phyloP scores from a whole-genome alignment of 2,329 filamentous ascomycete species.

The Fusarium sp. region DNA sequence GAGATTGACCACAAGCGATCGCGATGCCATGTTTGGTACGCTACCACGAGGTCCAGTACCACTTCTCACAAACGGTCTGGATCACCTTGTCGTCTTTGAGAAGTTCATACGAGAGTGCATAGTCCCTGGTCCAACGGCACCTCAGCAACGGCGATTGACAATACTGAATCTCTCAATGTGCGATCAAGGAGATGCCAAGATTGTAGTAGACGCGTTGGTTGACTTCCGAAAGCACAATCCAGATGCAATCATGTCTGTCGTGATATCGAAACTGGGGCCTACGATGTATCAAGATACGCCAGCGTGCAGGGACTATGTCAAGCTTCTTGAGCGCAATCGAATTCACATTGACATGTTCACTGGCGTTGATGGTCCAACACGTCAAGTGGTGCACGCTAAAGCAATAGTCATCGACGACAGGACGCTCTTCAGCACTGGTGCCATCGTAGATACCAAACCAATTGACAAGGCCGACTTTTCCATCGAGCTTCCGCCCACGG shows the following conservation, averaged over 20 bases:
- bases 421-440: neutral
- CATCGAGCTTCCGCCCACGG: neutral
- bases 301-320: neutral
- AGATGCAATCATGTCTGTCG: neutral
- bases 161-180: conserved; percentile 1
- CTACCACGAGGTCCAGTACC: neutral
- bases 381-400: neutral
- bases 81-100: neutral
- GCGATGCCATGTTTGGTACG: neutral
- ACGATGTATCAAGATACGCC: neutral
- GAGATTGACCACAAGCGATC: neutral
- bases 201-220: neutral
- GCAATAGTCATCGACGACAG: neutral
- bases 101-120: neutral
- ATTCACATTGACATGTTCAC: neutral
- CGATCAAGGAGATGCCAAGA: conserved; percentile 2
- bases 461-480: conserved; percentile 5
- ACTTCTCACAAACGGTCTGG: neutral
- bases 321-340: neutral
- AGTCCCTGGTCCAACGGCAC: rapidly evolving
- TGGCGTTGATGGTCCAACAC: neutral
- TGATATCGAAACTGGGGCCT: neutral
- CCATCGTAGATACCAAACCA: neutral
- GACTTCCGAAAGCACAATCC: neutral
- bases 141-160: neutral